Base-by-base conservation (phyloP, 2,329 filamentous ascomycete genomes). In the Penicillium sp. region DNA sequence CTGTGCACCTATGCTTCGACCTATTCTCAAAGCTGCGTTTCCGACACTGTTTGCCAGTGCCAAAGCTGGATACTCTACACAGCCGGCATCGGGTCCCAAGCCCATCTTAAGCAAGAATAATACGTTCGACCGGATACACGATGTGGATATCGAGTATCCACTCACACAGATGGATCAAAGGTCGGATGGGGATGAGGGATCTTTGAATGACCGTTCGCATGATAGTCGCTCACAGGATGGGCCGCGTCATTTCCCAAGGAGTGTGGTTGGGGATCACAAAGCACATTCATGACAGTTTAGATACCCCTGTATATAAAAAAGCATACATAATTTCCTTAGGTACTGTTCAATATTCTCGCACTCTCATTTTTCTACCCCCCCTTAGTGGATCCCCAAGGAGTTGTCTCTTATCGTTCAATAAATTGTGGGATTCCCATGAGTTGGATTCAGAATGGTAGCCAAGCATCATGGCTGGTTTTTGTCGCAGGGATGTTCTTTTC, bases 1-100 rank as follows among this genome's bases (percentile, higher is more conserved):
- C 6, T 69, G 65, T 26, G 57, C 66, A 2, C 67, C 65, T 14
- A 62, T 69, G 59, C 62, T 70, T 19, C 63, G 66, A 2, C 67
- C 66, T 0, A 48, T 68, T 7, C 47, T 66, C 9, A 63, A 64
- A 33, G 53, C 59, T 6, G 53, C 45, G 2, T 65, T 62, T 5
- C 64, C 61, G 8, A 44, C 23, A 3, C 21, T 62, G n/a, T 63
- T 62, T 21, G 21, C 31, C 21, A 60, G 45, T 45, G 58, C 35
- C n/a, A 49, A 50, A 8, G 37, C 14, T 19, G 37, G 10, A 46
- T 60, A 60, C 29, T 45, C 39, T 23, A 42, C 39, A 1, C 39
- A 42, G 4, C 58, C 21, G 14, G 51, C 23, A 14, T 51, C 31
- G 10, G 42, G 42, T 14, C 55, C 50, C 14, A 51, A 26, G 11